These are phyloP conservation scores for Pseudozyma tsukubaensis DNA, from an alignment of 1,284 basidiomycete species.

Conservation along the genomic window DNA sequence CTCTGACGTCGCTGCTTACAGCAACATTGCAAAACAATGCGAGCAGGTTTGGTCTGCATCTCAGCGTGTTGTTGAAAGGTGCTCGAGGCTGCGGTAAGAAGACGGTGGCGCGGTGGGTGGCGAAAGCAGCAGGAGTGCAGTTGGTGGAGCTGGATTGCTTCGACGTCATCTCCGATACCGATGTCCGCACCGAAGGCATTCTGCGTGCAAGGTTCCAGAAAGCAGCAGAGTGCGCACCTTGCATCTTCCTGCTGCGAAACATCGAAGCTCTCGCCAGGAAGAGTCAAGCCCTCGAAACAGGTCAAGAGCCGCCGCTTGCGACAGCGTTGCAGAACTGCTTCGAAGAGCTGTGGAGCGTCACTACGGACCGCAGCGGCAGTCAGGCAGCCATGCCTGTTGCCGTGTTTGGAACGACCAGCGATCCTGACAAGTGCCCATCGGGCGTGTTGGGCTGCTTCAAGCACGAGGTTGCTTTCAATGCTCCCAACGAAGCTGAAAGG, in stretches of 20 bases:
- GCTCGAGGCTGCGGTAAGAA: conserved; percentile 81
- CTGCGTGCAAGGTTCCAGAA: conserved; percentile 83
- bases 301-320: conserved; percentile 78
- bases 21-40: conserved; percentile 60
- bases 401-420: conserved; percentile 78
- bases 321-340: conserved; percentile 79
- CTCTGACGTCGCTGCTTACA: conserved; percentile 49
- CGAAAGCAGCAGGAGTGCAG: conserved; percentile 79
- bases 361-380: background rate
- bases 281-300: conserved; percentile 77
- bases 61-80: conserved; percentile 78
- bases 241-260: conserved; percentile 83
- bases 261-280: conserved; percentile 84
- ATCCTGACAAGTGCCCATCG: conserved; percentile 77
- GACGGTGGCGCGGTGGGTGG: conserved; percentile 74
- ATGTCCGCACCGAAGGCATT: conserved; percentile 81
- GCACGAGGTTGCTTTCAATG: conserved; percentile 82
- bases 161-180: conserved; percentile 83
- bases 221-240: conserved; percentile 84
- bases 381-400: conserved; percentile 39
- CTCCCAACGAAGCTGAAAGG: conserved; percentile 82
- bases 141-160: conserved; percentile 89
- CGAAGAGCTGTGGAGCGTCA: conserved; percentile 71
- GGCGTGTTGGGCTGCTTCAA: conserved; percentile 84
- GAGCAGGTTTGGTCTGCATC: conserved; percentile 55